phyloP scores from a whole-genome alignment of 1,284 basidiomycete genomes.

The Leucocoprinus gongylophorus region DNA sequence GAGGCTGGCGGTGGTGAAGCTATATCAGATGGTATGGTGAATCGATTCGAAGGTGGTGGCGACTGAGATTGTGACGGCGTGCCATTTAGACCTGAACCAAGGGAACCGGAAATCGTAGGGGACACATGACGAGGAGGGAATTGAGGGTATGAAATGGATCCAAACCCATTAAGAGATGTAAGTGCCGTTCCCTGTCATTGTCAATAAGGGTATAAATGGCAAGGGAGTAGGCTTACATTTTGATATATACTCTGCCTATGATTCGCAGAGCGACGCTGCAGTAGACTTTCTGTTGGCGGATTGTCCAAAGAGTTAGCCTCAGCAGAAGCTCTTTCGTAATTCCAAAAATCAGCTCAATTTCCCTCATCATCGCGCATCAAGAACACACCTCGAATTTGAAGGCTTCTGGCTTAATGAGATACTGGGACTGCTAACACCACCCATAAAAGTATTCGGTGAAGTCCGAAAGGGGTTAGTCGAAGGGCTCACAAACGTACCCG shows the following conservation, averaged over 20 bases:
- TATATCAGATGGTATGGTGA: slow-evolving; percentile 35
- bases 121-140: slow-evolving; percentile 32
- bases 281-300: not conserved
- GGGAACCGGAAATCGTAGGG: slow-evolving; percentile 20
- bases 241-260: slow-evolving; percentile 26
- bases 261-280: slow-evolving; percentile 25
- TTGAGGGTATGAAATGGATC: slow-evolving; percentile 39
- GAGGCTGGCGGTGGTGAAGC: slow-evolving; percentile 74
- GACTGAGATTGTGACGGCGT: slow-evolving; percentile 13
- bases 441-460: slow-evolving; percentile 5
- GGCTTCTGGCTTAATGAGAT: slow-evolving; percentile 31
- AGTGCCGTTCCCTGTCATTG: not conserved
- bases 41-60: slow-evolving; percentile 13
- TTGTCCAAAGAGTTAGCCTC: slow-evolving; percentile 26
- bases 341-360: not conserved
- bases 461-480: slow-evolving; percentile 6
- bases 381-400: slow-evolving; percentile 32
- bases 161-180: slow-evolving; percentile 12
- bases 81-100: not conserved
- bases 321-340: slow-evolving; percentile 26
- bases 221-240: slow-evolving; percentile 22
- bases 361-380: not conserved
- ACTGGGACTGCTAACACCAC: slow-evolving; percentile 15
- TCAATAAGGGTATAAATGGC: slow-evolving; percentile 4
- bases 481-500: not conserved